Conservation (phyloP, 495 filamentous ascomycete genomes). For the Trichoderma asperelloides region DNA sequence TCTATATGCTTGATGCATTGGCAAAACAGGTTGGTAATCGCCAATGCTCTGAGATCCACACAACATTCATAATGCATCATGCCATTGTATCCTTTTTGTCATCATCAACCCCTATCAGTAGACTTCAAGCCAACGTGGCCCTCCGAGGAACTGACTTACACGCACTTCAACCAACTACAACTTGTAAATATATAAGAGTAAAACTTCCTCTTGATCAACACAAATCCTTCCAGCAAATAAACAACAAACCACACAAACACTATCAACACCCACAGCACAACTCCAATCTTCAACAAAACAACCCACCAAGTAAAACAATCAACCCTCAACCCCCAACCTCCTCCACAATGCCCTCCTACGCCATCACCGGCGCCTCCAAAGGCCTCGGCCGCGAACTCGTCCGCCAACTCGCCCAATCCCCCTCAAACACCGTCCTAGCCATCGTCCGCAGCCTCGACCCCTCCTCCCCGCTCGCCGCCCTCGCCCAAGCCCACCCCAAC, state of each 20-base stretch:
- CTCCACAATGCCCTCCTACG: conserved; percentile 25
- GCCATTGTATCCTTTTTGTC: neutral
- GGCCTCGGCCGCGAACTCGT: conserved; percentile 30
- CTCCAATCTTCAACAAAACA: neutral
- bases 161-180: no score
- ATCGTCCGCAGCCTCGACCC: conserved; percentile 26
- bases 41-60: no score
- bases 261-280: neutral
- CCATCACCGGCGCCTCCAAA: conserved; percentile 25
- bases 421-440: conserved; percentile 26
- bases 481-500: conserved; percentile 25
- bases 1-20: no score
- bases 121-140: neutral
- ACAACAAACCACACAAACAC: neutral
- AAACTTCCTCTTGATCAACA: neutral
- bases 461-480: conserved; percentile 17
- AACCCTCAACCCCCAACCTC: neutral
- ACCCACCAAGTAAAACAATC: neutral
- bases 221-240: neutral
- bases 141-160: neutral
- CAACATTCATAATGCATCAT: neutral
- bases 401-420: conserved; percentile 23
- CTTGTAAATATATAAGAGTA: neutral
- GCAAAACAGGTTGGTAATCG: no score
- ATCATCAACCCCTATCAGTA: neutral